Base-by-base conservation (phyloP, 768 basidiomycete species). In the Xanthoconium stramineum region DNA sequence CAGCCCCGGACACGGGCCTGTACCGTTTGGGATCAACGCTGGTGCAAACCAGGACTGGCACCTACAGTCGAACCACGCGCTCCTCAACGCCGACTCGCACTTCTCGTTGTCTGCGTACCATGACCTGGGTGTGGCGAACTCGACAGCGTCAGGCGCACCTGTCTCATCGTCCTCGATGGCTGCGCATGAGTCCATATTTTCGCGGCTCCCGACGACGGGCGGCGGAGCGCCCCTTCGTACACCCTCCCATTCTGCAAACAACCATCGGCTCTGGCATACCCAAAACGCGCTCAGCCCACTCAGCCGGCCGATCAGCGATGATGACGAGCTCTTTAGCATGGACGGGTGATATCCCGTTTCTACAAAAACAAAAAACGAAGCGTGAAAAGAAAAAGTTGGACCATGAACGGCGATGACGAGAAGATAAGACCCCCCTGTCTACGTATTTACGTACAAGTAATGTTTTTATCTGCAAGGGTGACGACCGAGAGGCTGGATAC, bases 281-380 rank as follows among this genome's bases (percentile, higher is more conserved):
- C 62, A 72, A 49, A 66, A 67, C 47, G 74, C 79, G 42, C 67
- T 80, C 63, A 87, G 86, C 65, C 86, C 86, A 50, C 72, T 88
- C 54, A 82, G 83, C 62, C 75, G 81, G 52, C 83, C 85, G 5
- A 82, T 78, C n/a, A 75, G 75, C 35, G 82, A 78, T 55, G 78
- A 87, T 57, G 86, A 87, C 66, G 88, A 86, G 64, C 69, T 90
- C 66, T 91, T 91, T 68, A 77, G 76, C 63, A 84, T 89, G 83
- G 88, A 89, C 59, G 75, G 75, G 51, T 79, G 65, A 73, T 33
- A 33, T 9, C 24, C 28, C 30, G 6, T 28, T 1, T 5, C 20
- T 32, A 44, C 36, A 35, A 30, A 19, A 28, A 33, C 20, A 33
- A 51, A 29, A 32, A 13, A 37, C 10, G n/a, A 36, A 30, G 19